Percentiles rank a stretch among this genome's conserved stretches.
Conservation (phyloP, 208 protist genomes). For the Trypanosoma brucei region DNA sequence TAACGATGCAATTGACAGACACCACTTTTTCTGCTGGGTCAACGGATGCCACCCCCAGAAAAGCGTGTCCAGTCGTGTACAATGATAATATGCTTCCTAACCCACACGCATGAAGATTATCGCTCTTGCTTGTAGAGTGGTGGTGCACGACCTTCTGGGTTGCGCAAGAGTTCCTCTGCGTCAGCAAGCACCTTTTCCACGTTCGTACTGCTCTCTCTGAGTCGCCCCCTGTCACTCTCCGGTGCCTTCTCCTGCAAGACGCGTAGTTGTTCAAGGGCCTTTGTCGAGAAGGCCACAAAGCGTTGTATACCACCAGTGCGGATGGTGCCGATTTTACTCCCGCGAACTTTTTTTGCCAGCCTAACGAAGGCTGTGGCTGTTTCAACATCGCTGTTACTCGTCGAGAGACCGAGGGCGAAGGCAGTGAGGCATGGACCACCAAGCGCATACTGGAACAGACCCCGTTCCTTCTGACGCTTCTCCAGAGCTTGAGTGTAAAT, state of each 20-base stretch:
- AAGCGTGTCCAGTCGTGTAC: too few species aligned
- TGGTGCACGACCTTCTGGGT: conserved; percentile 30
- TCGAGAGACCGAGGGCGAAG: conserved; percentile 35
- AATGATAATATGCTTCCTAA: too few species aligned
- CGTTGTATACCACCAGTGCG: conserved; percentile 39
- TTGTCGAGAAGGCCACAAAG: conserved; percentile 39
- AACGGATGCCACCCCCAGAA: too few species aligned
- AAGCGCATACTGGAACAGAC: conserved; percentile 41
- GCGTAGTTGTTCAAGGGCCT: conserved; percentile 30
- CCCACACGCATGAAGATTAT: not conserved
- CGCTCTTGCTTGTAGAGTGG: conserved; percentile 36
- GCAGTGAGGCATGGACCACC: conserved; percentile 49
- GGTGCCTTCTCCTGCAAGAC: conserved; percentile 15
- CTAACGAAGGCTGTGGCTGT: conserved; percentile 20
- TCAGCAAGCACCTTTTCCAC: conserved; percentile 46
- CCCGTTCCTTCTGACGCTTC: conserved; percentile 21
- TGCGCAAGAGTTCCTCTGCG: conserved; percentile 33
- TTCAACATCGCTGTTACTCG: conserved; percentile 18
- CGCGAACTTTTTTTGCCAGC: conserved; percentile 22
- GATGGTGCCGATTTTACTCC: conserved; percentile 28
- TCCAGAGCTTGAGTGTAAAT: conserved; percentile 28
- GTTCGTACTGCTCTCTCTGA: conserved; percentile 19
- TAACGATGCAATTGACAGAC: too few species aligned
- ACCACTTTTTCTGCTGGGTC: too few species aligned
- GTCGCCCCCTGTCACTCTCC: conserved; percentile 21